These are phyloP conservation scores for Purshia tridentata DNA, from an alignment of 306 rosid species.

Conservation along the genomic window DNA sequence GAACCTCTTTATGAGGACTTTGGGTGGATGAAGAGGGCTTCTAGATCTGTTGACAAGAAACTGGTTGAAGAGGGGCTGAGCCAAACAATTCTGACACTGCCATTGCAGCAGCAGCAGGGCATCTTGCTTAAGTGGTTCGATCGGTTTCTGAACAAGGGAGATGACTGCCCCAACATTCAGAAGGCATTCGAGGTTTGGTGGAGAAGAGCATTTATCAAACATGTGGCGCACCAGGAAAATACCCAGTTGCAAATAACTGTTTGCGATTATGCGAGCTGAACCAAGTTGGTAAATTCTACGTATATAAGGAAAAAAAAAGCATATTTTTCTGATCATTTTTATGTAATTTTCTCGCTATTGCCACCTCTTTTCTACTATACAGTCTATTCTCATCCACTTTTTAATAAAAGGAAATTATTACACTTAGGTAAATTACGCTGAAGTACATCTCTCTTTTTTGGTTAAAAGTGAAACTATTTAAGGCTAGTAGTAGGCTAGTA, in stretches of 20 bases:
- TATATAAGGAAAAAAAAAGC: slow-evolving; percentile 34
- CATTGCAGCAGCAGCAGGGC: slow-evolving; percentile 73
- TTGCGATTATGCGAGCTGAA: slow-evolving; percentile 56
- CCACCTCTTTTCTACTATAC: no score
- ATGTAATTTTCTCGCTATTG: background rate
- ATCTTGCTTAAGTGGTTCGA: slow-evolving; percentile 79
- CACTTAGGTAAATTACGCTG: no score
- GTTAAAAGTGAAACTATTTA: no score
- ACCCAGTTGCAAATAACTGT: slow-evolving; percentile 70
- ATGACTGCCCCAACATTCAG: slow-evolving; percentile 86
- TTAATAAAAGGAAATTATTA: no score
- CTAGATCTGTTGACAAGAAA: slow-evolving; percentile 62
- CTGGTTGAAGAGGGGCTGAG: slow-evolving; percentile 79
- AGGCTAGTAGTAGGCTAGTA: no score
- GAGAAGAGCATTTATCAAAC: slow-evolving; percentile 81
- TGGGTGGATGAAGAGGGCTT: slow-evolving; percentile 87
- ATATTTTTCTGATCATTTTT: slow-evolving; percentile 8
- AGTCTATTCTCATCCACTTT: no score
- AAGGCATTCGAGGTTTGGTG: slow-evolving; percentile 96
- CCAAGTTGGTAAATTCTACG: slow-evolving; percentile 8
- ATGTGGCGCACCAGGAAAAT: slow-evolving; percentile 49
- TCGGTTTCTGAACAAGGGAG: slow-evolving; percentile 80
- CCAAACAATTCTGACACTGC: slow-evolving; percentile 82
- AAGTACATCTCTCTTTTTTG: no score
- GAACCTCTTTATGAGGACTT: slow-evolving; percentile 88